Percentiles rank a stretch among this genome's conserved stretches.
phyloP scores from a whole-genome alignment of 139 green algal species.

The Chlamydomonas applanata region DNA sequence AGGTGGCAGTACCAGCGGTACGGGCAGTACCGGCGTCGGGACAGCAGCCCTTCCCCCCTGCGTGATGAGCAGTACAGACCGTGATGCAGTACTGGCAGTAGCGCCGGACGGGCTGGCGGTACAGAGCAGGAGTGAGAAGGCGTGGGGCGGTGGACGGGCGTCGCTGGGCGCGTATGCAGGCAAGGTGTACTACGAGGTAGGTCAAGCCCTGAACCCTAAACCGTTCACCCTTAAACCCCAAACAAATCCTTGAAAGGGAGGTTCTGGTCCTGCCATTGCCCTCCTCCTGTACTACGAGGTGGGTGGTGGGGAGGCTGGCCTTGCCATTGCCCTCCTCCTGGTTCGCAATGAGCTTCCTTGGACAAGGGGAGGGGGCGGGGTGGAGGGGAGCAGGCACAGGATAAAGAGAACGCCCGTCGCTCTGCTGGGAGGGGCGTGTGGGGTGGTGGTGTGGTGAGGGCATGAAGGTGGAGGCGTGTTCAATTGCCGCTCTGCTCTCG shows the following conservation, averaged over 20 bases:
- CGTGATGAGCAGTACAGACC: constrained; percentile 25
- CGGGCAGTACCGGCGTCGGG: constrained; percentile 19
- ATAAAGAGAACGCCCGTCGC: too few relatives aligned
- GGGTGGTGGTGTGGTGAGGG: too few relatives aligned
- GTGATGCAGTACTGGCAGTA: constrained; percentile 36
- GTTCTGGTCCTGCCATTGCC: constrained; percentile 24
- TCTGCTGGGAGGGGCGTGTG: too few relatives aligned
- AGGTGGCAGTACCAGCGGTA: neutral
- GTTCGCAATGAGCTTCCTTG: too few relatives aligned
- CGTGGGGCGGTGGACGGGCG: constrained; percentile 20
- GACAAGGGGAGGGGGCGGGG: too few relatives aligned
- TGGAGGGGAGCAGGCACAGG: too few relatives aligned
- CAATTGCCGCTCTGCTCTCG: too few relatives aligned
- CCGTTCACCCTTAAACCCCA: too few relatives aligned
- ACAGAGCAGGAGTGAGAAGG: constrained; percentile 12
- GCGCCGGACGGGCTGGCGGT: neutral
- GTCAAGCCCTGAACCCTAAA: too few relatives aligned
- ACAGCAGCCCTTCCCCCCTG: neutral
- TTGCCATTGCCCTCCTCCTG: too few relatives aligned
- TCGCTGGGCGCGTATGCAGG: constrained; percentile 13
- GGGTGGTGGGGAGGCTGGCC: neutral
- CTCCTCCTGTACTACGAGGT: constrained; percentile 53
- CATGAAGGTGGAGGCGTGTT: too few relatives aligned
- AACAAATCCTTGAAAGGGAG: too few relatives aligned
- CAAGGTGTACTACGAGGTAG: constrained; percentile 35